These are phyloP conservation scores for Fusarium tjaetaba DNA, from an alignment of 2,329 filamentous ascomycete species.

Conservation along the genomic window DNA sequence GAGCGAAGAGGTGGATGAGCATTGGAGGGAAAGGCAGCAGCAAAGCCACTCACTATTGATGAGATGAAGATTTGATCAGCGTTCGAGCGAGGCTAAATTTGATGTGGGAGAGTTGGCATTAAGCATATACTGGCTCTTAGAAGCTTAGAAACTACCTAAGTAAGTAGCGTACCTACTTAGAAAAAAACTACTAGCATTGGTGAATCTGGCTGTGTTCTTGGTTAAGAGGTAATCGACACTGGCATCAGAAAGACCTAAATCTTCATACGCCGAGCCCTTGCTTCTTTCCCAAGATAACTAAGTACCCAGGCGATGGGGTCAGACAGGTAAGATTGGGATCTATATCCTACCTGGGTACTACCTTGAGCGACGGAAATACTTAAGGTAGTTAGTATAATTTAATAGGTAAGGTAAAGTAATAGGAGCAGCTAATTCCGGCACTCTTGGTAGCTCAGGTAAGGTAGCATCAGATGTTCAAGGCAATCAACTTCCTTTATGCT, in stretches of 20 bases:
- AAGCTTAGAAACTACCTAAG: neutral
- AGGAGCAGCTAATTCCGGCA: neutral
- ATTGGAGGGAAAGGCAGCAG: neutral
- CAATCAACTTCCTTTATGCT: neutral
- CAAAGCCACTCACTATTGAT: neutral
- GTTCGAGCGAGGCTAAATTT: neutral
- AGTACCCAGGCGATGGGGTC: neutral
- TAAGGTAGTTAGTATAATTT: neutral
- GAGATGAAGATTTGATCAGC: neutral
- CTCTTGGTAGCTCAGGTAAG: neutral
- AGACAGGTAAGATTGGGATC: neutral
- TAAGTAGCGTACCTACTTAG: neutral
- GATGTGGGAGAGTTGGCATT: neutral
- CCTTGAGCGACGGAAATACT: neutral
- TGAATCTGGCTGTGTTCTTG: neutral
- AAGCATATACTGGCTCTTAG: neutral
- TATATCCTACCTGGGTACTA: neutral
- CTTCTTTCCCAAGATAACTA: neutral
- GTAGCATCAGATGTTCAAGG: neutral
- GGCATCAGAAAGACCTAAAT: neutral
- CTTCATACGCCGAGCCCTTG: neutral
- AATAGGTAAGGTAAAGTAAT: neutral
- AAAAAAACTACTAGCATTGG: neutral
- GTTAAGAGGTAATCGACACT: neutral
- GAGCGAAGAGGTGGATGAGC: neutral